Conservation (phyloP, 163 green algal genomes). For the Picocystis sp. region DNA sequence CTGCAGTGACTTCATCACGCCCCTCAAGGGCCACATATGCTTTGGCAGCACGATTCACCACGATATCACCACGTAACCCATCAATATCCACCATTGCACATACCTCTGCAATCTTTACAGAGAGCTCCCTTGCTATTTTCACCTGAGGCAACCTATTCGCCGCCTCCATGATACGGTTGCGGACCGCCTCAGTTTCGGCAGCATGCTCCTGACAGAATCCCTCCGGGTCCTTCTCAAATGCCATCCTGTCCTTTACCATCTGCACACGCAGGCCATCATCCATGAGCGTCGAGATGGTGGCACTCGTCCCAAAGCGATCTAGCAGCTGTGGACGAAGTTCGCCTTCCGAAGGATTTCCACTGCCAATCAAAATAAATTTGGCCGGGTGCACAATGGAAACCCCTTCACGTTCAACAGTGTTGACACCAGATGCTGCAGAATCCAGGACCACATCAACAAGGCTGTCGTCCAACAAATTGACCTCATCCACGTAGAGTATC, state of each 20-base stretch:
- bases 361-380: constrained; percentile 45
- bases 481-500: constrained; percentile 94
- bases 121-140: constrained; percentile 34
- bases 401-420: constrained; percentile 91
- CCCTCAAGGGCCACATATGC: constrained; percentile 42
- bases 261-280: constrained; percentile 50
- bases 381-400: constrained; percentile 79
- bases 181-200: constrained; percentile 49
- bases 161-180: constrained; percentile 42
- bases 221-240: constrained; percentile 56
- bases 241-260: constrained; percentile 72
- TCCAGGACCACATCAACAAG: constrained; percentile 93
- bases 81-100: constrained; percentile 82
- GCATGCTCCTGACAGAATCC: constrained; percentile 25
- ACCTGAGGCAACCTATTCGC: constrained; percentile 41
- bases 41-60: constrained; percentile 63
- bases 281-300: constrained; percentile 63
- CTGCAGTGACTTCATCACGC: constrained; percentile 37
- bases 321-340: constrained; percentile 88
- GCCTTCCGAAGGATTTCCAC: constrained; percentile 45
- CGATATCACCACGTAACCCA: constrained; percentile 87
- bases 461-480: constrained; percentile 90
- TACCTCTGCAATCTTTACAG: constrained; percentile 62
- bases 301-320: constrained; percentile 73
- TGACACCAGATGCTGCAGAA: constrained; percentile 54